Evolutionary conservation across 495 filamentous ascomycete species (phyloP), one percentile per base, ranked within the genome.

Genomic region (Penicillium fimorum): DNA sequence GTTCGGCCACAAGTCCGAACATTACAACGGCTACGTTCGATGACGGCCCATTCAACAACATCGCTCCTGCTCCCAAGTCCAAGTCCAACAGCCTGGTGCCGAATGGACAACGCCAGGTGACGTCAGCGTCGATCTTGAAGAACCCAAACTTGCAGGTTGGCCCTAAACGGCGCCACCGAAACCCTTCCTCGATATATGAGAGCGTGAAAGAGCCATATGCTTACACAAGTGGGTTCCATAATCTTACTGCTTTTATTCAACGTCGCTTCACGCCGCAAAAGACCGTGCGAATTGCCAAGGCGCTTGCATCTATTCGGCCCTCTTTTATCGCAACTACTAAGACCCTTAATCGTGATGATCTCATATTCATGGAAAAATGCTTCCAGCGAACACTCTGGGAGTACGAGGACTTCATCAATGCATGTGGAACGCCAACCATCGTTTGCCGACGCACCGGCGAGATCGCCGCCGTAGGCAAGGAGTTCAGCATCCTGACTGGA

Each of bases 301-400:
- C 92, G 11, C 82, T 98, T 55, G 87, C 91, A 9, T 88, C 86
- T 41, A 95, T 96, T 59, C 88, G 94, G 18, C 94, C 94, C 5
- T 90, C 91, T 7, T 93, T 98, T 72, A 92, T 97, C 59, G 84
- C 90, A 4, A 94, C 87, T 53, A 92, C 88, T 22, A 87, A 87
- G 58, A 90, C 87, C 3, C 75, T 97, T 35, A 91, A 90, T 53
- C 78, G 84, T 27, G 84, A 92, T 64, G 94, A 98, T 67, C 81
- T 97, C 18, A 85, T 98, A 22, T 96, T 97, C 73, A 95, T 94
- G 90, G 94, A 98, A 70, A 92, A 95, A 69, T 92, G 89, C 66
- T 90, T 97, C 66, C 94, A 98, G 68, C 88, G 94, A 38, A 92
- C 89, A 1, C 79, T 98, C 12, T 90, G 87, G 68, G 91, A 95